Conservation (phyloP, 31 red algal species). For the Odonthalia washingtoniensis region DNA sequence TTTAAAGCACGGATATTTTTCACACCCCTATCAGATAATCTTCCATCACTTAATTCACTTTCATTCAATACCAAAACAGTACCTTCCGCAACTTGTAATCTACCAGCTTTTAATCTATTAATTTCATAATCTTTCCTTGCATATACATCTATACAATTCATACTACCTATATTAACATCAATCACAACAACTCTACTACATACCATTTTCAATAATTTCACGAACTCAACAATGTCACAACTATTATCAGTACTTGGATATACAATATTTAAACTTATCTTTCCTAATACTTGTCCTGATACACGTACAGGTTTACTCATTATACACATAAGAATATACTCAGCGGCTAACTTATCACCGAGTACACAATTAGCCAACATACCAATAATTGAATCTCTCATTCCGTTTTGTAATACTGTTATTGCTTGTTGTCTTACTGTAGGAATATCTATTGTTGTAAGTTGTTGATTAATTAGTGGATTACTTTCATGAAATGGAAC, state of each 20-base stretch:
- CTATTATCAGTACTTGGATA: slow-evolving; percentile 23
- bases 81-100: slow-evolving; percentile 61
- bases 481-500: slow-evolving; percentile 43
- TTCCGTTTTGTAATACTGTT: not conserved
- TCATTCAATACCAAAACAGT: slow-evolving; percentile 63
- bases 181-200: slow-evolving; percentile 43
- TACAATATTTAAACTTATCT: slow-evolving; percentile 70
- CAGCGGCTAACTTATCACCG: slow-evolving; percentile 66
- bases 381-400: slow-evolving; percentile 46
- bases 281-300: slow-evolving; percentile 60
- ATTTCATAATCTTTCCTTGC: slow-evolving; percentile 65
- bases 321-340: slow-evolving; percentile 67
- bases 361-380: slow-evolving; percentile 48
- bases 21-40: slow-evolving; percentile 66
- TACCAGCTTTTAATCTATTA: slow-evolving; percentile 73
- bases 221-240: not conserved
- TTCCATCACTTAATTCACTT: slow-evolving; percentile 53
- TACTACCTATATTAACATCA: slow-evolving; percentile 55
- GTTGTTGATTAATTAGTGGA: slow-evolving; percentile 24
- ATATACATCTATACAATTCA: slow-evolving; percentile 67
- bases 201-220: slow-evolving; percentile 39
- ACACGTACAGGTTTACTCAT: slow-evolving; percentile 39
- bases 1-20: slow-evolving; percentile 67
- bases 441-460: slow-evolving; percentile 16
- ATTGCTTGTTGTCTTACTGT: slow-evolving; percentile 30